These are phyloP conservation scores for Plasmodium sp. DNA, from an alignment of 169 alveolate species.

Conservation along the genomic window DNA sequence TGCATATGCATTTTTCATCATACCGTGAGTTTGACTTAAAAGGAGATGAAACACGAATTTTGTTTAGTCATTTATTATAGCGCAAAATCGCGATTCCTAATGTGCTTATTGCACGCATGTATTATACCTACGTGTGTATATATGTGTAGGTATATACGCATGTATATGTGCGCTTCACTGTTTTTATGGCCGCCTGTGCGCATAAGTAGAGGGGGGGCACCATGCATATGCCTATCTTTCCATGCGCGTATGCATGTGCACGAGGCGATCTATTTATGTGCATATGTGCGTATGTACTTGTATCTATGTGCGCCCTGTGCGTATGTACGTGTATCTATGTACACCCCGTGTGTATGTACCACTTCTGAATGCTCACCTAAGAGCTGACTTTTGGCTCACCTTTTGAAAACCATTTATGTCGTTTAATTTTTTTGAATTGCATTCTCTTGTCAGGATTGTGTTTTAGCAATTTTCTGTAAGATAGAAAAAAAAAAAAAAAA, in stretches of 20 bases:
- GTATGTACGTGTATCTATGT: not conserved
- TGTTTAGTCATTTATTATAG: not conserved
- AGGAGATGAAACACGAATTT: not conserved
- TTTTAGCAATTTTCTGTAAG: slow-evolving; percentile 44
- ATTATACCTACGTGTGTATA: not conserved
- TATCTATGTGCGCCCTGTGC: not conserved
- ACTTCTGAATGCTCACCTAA: not conserved
- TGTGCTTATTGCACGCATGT: not conserved
- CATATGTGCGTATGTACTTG: not conserved
- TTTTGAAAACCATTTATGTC: slow-evolving; percentile 73
- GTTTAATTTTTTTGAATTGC: slow-evolving; percentile 63
- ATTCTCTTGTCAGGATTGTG: slow-evolving; percentile 69
- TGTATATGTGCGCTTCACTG: not conserved
- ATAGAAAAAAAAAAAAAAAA: not conserved
- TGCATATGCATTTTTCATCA: not conserved
- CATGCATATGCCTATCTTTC: not conserved
- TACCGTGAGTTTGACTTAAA: not conserved
- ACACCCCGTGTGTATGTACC: not conserved
- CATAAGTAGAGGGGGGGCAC: not conserved
- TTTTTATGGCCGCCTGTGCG: slow-evolving; percentile 4
- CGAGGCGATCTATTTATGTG: not conserved
- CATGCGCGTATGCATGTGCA: not conserved
- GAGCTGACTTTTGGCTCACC: not conserved
- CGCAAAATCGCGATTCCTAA: not conserved
- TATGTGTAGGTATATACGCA: not conserved